Percentiles rank a stretch among this genome's conserved stretches.
Conservation (phyloP, 179 eudicot genomes). For the Beta macrorhiza region DNA sequence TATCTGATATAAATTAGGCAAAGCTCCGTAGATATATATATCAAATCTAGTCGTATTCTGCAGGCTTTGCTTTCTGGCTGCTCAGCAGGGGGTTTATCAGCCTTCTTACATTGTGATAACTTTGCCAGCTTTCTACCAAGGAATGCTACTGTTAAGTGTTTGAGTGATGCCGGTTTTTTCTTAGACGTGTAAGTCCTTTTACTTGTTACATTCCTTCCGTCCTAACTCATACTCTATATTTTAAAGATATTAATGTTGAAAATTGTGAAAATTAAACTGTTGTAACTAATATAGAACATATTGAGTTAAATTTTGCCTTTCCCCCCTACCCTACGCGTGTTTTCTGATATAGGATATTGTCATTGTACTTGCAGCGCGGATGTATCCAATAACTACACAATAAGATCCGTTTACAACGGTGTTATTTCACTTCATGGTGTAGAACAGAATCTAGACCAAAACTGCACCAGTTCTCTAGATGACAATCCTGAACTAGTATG, state of each 20-base stretch:
- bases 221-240: no score
- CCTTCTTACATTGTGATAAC: conserved; percentile 77
- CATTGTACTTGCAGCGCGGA: conserved; percentile 56
- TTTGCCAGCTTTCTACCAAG: conserved; percentile 66
- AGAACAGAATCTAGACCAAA: conserved; percentile 52
- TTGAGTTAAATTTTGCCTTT: no score
- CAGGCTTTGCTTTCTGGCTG: conserved; percentile 95
- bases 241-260: no score
- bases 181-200: conserved; percentile 56
- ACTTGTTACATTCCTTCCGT: neutral
- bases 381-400: conserved; percentile 46
- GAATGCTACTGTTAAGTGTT: conserved; percentile 72
- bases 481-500: conserved; percentile 58
- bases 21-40: no score
- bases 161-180: conserved; percentile 95
- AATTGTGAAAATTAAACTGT: no score
- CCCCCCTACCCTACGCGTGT: no score
- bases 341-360: no score
- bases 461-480: conserved; percentile 52
- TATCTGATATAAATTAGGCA: no score
- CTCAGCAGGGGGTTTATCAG: conserved; percentile 94
- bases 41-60: neutral
- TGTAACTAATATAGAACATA: no score
- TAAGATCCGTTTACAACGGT: conserved; percentile 50
- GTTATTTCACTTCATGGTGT: conserved; percentile 78